A percentile compares a stretch with the other conserved stretches of the same genome.
Conservation (phyloP, 2,329 filamentous ascomycete genomes). For the Penicillium sp. region DNA sequence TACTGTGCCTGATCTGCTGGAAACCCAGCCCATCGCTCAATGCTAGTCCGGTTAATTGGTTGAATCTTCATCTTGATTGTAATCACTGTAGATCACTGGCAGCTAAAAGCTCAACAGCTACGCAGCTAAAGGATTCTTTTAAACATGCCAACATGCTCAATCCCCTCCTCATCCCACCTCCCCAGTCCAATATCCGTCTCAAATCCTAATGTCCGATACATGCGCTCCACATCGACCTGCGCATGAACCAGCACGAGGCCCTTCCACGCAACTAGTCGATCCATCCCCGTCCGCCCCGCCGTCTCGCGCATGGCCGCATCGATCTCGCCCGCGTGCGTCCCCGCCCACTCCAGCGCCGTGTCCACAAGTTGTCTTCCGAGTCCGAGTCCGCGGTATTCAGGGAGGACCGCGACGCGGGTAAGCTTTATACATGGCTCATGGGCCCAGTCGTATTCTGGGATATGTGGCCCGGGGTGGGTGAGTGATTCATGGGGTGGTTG, state of each 20-base stretch:
- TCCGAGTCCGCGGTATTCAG: conserved; percentile 66
- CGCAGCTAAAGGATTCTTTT: conserved; percentile 2
- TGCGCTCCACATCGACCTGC: conserved; percentile 65
- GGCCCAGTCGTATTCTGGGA: conserved; percentile 52
- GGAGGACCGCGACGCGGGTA: conserved; percentile 73
- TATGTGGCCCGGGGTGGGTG: conserved; percentile 26
- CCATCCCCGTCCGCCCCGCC: conserved; percentile 38
- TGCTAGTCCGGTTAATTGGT: conserved; percentile 5
- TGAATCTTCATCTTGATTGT: background rate
- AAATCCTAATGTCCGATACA: conserved; percentile 78
- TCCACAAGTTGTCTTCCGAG: conserved; percentile 70
- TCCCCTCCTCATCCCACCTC: conserved; percentile 81
- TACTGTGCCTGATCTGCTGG: conserved; percentile 18
- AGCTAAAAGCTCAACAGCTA: background rate
- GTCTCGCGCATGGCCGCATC: conserved; percentile 27
- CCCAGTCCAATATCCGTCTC: conserved; percentile 73
- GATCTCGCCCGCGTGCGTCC: conserved; percentile 59
- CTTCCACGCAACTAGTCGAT: conserved; percentile 62
- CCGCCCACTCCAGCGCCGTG: conserved; percentile 70
- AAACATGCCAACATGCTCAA: conserved; percentile 87
- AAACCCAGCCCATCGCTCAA: conserved; percentile 6
- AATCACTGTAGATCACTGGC: background rate
- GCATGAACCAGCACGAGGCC: conserved; percentile 81
- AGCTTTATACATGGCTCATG: conserved; percentile 81
- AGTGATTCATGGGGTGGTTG: conserved; percentile 63